Percentiles rank a stretch among this genome's conserved stretches.
phyloP scores from a whole-genome alignment of 805 yeast genomes.

The Grigorovia humatica region DNA sequence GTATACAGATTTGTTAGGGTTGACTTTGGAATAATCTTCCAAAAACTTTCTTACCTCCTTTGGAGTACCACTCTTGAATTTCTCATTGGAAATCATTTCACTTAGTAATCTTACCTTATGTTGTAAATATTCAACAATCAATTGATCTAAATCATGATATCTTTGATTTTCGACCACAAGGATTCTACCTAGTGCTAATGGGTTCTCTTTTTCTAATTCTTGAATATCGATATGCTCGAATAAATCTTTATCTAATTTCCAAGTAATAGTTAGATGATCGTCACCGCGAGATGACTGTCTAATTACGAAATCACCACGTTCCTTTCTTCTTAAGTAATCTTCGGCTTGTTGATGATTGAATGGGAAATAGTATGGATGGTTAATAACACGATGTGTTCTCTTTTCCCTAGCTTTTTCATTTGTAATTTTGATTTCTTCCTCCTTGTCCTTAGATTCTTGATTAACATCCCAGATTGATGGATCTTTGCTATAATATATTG shows the following conservation, averaged over 20 bases:
- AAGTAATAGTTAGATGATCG: conserved; percentile 83
- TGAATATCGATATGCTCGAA: conserved; percentile 86
- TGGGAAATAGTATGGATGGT: conserved; percentile 83
- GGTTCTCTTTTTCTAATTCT: conserved; percentile 61
- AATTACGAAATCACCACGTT: conserved; percentile 85
- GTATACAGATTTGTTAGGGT: conserved; percentile 81
- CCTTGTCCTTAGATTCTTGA: conserved; percentile 59
- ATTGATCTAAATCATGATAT: conserved; percentile 86
- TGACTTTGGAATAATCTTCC: conserved; percentile 80
- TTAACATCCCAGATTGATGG: conserved; percentile 70
- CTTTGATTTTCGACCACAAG: conserved; percentile 56
- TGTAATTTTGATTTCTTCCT: conserved; percentile 39
- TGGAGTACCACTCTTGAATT: conserved; percentile 68
- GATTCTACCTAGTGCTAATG: conserved; percentile 46
- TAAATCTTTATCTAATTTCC: conserved; percentile 88
- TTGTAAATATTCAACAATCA: conserved; percentile 77
- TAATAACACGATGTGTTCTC: conserved; percentile 60
- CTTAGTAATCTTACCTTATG: conserved; percentile 74
- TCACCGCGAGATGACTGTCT: conserved; percentile 90
- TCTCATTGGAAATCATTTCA: conserved; percentile 77
- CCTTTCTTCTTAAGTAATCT: conserved; percentile 77
- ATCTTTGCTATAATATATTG: conserved; percentile 35
- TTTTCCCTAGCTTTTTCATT: conserved; percentile 58
- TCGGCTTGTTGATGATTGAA: conserved; percentile 85
- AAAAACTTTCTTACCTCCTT: conserved; percentile 80